Conservation (phyloP, 2,329 filamentous ascomycete genomes). For the Penicillium sp. region DNA sequence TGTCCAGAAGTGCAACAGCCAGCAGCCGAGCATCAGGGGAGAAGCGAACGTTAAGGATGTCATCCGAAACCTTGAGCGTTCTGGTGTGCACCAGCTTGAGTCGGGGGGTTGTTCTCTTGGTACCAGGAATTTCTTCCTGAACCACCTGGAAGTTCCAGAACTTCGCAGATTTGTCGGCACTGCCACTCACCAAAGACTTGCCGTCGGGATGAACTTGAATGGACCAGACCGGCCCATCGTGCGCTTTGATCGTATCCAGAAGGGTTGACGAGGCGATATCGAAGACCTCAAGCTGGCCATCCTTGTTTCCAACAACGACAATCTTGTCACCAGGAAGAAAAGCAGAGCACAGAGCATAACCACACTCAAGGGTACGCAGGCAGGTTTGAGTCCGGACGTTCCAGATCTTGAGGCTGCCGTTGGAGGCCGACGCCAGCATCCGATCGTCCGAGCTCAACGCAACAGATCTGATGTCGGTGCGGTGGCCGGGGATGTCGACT, state of each 20-base stretch:
- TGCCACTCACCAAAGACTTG: conserved; percentile 81
- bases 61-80: conserved; percentile 81
- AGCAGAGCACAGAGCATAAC: conserved; percentile 84
- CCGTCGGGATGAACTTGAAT: conserved; percentile 90
- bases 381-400: conserved; percentile 83
- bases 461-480: conserved; percentile 80
- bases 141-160: conserved; percentile 97
- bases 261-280: conserved; percentile 87
- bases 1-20: conserved; percentile 83
- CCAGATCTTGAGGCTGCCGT: conserved; percentile 90
- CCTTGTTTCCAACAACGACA: conserved; percentile 86
- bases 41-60: conserved; percentile 79
- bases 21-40: conserved; percentile 79
- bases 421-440: conserved; percentile 90
- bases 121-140: conserved; percentile 87
- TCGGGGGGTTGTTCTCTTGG: conserved; percentile 74
- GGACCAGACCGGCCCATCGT: conserved; percentile 89
- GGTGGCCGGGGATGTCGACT: conserved; percentile 83
- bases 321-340: conserved; percentile 97
- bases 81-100: conserved; percentile 78
- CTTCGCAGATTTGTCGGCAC: conserved; percentile 88
- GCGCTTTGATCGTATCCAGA: conserved; percentile 78
- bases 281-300: conserved; percentile 84
- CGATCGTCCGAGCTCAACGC: conserved; percentile 89
- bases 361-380: conserved; percentile 87